Evolutionary conservation across 106 monocot species (phyloP).

Genomic region (Triglochin maritima): DNA sequence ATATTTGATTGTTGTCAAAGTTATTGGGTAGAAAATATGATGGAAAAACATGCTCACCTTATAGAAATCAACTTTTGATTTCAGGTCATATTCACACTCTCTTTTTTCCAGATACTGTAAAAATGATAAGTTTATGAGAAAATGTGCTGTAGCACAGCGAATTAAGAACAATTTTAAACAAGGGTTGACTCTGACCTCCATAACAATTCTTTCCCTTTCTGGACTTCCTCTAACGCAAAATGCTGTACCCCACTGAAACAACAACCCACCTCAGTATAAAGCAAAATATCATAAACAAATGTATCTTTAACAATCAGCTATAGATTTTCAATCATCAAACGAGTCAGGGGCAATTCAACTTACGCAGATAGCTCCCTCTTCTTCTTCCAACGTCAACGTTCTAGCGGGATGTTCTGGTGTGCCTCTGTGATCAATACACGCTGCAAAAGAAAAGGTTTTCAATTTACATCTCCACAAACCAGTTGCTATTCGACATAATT

Average conservation of each 20-base stretch:
- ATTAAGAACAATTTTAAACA: not conserved
- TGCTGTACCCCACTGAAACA: slow-evolving; percentile 72
- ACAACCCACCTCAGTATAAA: not conserved
- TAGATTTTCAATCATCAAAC: too few species aligned
- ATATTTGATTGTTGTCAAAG: not conserved
- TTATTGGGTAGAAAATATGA: not conserved
- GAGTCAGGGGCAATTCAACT: slow-evolving; percentile 8
- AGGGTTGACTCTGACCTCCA: slow-evolving; percentile 33
- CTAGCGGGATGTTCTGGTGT: slow-evolving; percentile 88
- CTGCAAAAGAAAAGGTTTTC: slow-evolving; percentile 19
- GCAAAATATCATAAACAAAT: not conserved
- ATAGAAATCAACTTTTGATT: slow-evolving; percentile 55
- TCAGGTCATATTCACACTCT: slow-evolving; percentile 90
- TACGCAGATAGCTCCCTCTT: slow-evolving; percentile 73
- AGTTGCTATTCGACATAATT: not conserved
- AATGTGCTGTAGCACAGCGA: not conserved
- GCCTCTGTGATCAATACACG: slow-evolving; percentile 97
- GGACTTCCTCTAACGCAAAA: slow-evolving; percentile 54
- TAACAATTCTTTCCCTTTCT: slow-evolving; percentile 49
- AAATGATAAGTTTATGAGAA: not conserved
- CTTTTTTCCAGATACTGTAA: slow-evolving; percentile 78
- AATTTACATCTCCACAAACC: not conserved
- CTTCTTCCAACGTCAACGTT: slow-evolving; percentile 82
- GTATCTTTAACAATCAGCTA: not conserved
- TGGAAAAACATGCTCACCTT: slow-evolving; percentile 35